These are phyloP conservation scores for Rosa lucieae DNA, from an alignment of 306 rosid genomes.

Conservation along the genomic window DNA sequence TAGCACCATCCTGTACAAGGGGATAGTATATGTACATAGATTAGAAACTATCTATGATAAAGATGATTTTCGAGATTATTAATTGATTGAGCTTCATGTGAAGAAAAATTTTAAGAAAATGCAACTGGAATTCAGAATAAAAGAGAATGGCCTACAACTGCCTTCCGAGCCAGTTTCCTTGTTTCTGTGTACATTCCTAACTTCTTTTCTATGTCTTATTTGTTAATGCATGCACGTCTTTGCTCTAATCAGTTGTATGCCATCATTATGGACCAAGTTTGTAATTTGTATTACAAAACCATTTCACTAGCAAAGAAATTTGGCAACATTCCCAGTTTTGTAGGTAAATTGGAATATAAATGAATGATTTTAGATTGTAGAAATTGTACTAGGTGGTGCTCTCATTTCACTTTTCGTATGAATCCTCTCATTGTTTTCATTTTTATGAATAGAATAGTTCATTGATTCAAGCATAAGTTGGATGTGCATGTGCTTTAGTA, in stretches of 20 bases:
- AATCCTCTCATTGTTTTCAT: too few relatives aligned
- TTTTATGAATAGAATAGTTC: too few relatives aligned
- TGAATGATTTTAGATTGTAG: too few relatives aligned
- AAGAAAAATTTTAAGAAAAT: background rate
- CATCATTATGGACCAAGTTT: background rate
- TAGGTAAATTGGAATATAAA: too few relatives aligned
- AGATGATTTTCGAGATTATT: background rate
- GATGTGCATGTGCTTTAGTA: too few relatives aligned
- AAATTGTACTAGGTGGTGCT: too few relatives aligned
- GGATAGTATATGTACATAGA: background rate
- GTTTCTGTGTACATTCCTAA: background rate
- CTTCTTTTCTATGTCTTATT: background rate
- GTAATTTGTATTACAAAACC: background rate
- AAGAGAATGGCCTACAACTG: background rate
- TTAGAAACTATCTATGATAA: background rate
- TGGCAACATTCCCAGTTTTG: too few relatives aligned
- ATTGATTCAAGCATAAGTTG: too few relatives aligned
- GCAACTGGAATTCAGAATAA: background rate
- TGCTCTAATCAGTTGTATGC: background rate
- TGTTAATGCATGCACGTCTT: background rate
- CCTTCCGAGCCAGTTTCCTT: background rate
- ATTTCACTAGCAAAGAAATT: background rate
- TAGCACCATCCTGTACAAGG: conserved; percentile 47
- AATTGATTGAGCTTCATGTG: background rate
- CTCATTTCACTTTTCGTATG: too few relatives aligned